These are phyloP conservation scores for Porpolomopsis calyptriformis DNA, from an alignment of 768 basidiomycete genomes.

Conservation along the genomic window DNA sequence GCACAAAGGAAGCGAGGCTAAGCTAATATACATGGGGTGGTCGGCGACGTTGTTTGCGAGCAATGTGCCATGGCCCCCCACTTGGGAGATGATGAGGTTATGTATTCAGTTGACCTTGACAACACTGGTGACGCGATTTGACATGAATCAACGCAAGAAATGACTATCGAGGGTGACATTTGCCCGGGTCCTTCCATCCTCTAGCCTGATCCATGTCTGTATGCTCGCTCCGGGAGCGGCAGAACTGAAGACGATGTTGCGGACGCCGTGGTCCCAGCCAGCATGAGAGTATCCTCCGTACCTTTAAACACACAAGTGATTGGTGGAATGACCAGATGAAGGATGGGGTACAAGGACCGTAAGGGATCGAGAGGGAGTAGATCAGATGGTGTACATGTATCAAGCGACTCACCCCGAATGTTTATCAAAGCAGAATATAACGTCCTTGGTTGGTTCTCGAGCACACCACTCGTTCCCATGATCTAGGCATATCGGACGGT, in stretches of 20 bases:
- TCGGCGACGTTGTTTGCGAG: too few relatives aligned
- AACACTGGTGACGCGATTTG: too few relatives aligned
- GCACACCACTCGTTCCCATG: conserved; percentile 78
- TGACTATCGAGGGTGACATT: conserved; percentile 35
- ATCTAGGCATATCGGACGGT: conserved; percentile 39
- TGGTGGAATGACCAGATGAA: background rate
- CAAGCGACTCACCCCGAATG: conserved; percentile 49
- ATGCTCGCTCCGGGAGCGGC: conserved; percentile 33
- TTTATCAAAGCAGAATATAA: conserved; percentile 70
- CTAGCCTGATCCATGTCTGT: conserved; percentile 56
- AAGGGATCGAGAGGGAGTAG: too few relatives aligned
- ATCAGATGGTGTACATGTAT: too few relatives aligned
- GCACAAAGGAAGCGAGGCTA: too few relatives aligned
- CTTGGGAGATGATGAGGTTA: too few relatives aligned
- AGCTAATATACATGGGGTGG: too few relatives aligned
- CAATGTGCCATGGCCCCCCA: too few relatives aligned
- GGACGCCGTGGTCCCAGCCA: conserved; percentile 56
- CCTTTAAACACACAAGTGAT: conserved; percentile 23
- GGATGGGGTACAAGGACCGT: too few relatives aligned
- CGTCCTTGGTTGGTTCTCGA: conserved; percentile 47
- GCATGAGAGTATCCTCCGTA: conserved; percentile 51
- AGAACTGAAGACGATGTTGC: conserved; percentile 51
- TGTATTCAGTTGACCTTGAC: too few relatives aligned
- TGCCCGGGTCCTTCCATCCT: conserved; percentile 48
- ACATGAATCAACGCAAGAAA: background rate